These are phyloP conservation scores for Huntiella moniliformis DNA, from an alignment of 2,329 filamentous ascomycete species.

Conservation along the genomic window DNA sequence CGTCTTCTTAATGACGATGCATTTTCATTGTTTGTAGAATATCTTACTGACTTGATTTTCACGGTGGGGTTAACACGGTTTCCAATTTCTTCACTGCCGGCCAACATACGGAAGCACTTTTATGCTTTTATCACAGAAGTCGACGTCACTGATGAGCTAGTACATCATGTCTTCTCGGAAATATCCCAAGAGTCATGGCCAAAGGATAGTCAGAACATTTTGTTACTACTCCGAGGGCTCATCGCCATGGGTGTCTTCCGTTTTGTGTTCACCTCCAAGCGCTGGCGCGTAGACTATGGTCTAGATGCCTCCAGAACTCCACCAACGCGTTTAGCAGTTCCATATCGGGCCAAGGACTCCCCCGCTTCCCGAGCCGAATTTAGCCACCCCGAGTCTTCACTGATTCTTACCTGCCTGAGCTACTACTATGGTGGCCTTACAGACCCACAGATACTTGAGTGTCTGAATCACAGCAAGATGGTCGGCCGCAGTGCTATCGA, in stretches of 20 bases:
- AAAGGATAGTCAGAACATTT: slow-evolving; percentile 16
- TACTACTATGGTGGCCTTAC: slow-evolving; percentile 39
- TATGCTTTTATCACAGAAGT: slow-evolving; percentile 26
- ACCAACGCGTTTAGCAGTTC: slow-evolving; percentile 32
- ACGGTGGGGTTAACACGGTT: slow-evolving; percentile 23
- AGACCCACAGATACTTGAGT: slow-evolving; percentile 28
- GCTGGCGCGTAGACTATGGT: slow-evolving; percentile 49
- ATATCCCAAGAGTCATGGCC: slow-evolving; percentile 17
- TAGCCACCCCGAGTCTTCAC: slow-evolving; percentile 40
- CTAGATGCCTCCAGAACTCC: slow-evolving; percentile 25
- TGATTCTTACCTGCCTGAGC: slow-evolving; percentile 34
- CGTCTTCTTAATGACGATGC: slow-evolving; percentile 25
- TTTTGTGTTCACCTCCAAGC: slow-evolving; percentile 35
- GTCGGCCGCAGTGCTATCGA: slow-evolving; percentile 33
- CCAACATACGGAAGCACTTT: slow-evolving; percentile 18
- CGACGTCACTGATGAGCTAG: slow-evolving; percentile 14
- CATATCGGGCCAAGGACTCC: slow-evolving; percentile 39
- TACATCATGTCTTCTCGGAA: slow-evolving; percentile 21
- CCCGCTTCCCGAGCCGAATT: slow-evolving; percentile 39
- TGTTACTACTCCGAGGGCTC: slow-evolving; percentile 35
- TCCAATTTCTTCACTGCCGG: slow-evolving; percentile 22
- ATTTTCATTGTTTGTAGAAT: not conserved
- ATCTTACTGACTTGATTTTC: slow-evolving; percentile 24
- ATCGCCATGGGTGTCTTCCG: slow-evolving; percentile 34
- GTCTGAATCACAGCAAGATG: slow-evolving; percentile 27